Evolutionary conservation across 2,329 filamentous ascomycete species (phyloP).

Genomic region (Lachnellula willkommii): DNA sequence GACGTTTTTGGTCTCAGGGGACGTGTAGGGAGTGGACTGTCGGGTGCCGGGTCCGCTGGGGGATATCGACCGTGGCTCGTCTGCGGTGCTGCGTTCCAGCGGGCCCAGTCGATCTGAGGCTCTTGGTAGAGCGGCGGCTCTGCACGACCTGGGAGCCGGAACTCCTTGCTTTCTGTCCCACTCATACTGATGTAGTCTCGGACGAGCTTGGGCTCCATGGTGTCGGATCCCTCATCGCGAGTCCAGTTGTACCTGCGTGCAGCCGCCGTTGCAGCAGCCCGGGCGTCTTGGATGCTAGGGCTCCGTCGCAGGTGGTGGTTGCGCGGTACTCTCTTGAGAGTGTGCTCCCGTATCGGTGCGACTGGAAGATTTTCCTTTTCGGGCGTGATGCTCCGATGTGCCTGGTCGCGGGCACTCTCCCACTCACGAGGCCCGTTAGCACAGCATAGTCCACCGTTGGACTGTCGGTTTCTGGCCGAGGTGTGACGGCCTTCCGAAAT

Average conservation of each 20-base stretch:
- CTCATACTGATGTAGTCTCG: background rate
- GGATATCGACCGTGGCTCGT: slow-evolving; percentile 12
- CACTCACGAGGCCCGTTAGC: slow-evolving; percentile 10
- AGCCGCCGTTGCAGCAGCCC: too few species aligned
- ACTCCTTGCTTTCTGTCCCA: background rate
- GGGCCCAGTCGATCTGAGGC: slow-evolving; percentile 9
- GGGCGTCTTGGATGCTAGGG: too few species aligned
- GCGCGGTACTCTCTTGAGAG: too few species aligned
- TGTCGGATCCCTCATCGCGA: too few species aligned
- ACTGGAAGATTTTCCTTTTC: too few species aligned
- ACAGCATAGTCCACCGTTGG: slow-evolving; percentile 17
- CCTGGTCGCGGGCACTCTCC: background rate
- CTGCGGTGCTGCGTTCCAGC: slow-evolving; percentile 5
- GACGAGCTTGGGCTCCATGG: too few species aligned
- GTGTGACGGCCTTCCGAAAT: background rate
- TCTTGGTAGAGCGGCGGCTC: slow-evolving; percentile 3
- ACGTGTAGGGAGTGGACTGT: slow-evolving; percentile 1
- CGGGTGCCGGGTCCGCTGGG: background rate
- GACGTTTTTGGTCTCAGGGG: background rate
- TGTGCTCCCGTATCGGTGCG: too few species aligned
- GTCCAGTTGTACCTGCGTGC: too few species aligned
- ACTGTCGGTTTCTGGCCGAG: background rate
- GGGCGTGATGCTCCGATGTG: background rate
- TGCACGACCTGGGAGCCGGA: background rate
- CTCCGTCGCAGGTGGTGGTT: too few species aligned